These are phyloP conservation scores for Boletus calvinii DNA, from an alignment of 1,284 basidiomycete species.

Conservation along the genomic window DNA sequence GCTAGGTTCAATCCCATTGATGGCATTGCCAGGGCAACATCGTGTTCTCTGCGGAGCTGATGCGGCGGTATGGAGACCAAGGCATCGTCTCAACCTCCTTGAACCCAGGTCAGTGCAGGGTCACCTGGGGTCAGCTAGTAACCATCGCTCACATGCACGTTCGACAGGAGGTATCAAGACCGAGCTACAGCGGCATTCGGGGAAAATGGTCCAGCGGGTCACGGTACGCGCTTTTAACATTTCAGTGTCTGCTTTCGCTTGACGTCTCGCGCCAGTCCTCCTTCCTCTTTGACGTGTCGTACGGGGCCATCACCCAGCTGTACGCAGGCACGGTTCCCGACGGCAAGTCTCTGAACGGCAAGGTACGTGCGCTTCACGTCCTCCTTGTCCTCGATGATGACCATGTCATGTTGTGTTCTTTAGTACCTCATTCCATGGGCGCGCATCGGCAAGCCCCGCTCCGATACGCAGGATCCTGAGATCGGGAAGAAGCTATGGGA, in stretches of 20 bases:
- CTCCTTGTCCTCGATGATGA: not conserved
- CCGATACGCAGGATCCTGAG: constrained; percentile 34
- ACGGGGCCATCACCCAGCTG: constrained; percentile 52
- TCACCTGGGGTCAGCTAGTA: too few species aligned
- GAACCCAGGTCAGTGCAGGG: constrained; percentile 29
- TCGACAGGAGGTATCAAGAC: constrained; percentile 22
- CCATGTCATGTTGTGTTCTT: not conserved
- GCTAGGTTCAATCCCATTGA: not conserved
- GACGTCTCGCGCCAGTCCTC: not conserved
- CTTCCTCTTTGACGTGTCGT: constrained; percentile 29
- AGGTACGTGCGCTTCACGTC: constrained; percentile 33
- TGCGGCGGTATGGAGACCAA: constrained; percentile 35
- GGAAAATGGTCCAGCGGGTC: not conserved
- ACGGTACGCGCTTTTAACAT: constrained; percentile 2
- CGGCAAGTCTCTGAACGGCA: constrained; percentile 43
- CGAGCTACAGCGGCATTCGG: constrained; percentile 29
- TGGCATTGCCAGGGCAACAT: constrained; percentile 29
- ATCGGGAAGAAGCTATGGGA: constrained; percentile 41
- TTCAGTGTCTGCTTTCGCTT: not conserved
- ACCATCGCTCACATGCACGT: not conserved
- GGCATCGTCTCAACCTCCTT: constrained; percentile 38
- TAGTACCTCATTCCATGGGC: constrained; percentile 51
- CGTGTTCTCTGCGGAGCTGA: constrained; percentile 35
- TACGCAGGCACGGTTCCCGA: constrained; percentile 50
- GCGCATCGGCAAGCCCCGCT: constrained; percentile 28